Conservation (phyloP, 768 basidiomycete genomes). For the Calvatia gigantea region DNA sequence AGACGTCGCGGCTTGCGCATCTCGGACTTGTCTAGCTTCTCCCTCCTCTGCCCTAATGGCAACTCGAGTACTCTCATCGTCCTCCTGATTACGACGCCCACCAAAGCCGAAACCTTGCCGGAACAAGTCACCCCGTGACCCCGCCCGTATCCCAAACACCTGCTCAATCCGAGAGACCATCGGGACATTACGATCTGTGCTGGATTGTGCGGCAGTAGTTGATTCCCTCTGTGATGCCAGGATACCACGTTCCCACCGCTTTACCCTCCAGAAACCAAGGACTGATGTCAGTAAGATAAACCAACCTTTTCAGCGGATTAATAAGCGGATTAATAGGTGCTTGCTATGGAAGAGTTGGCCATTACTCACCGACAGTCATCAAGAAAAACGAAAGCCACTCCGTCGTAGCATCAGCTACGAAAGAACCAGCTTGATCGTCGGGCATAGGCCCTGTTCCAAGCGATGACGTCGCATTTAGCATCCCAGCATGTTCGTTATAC, state of each 20-base stretch:
- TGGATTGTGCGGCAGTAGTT: conserved; percentile 15
- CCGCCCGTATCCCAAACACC: conserved; percentile 35
- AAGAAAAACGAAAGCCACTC: conserved; percentile 96
- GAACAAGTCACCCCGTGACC: conserved; percentile 38
- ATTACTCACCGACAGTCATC: conserved; percentile 73
- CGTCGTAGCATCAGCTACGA: conserved; percentile 66
- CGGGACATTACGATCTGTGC: conserved; percentile 18
- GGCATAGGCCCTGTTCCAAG: conserved; percentile 22
- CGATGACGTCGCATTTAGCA: conserved; percentile 23
- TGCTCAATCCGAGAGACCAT: conserved; percentile 36
- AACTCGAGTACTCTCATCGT: conserved; percentile 24
- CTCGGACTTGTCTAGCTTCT: conserved; percentile 15
- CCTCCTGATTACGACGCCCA: conserved; percentile 21
- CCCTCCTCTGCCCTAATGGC: conserved; percentile 29
- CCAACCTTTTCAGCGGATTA: conserved; percentile 22
- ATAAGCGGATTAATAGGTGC: background rate
- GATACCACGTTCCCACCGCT: conserved; percentile 82
- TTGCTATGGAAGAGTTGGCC: background rate
- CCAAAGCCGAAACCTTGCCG: conserved; percentile 44
- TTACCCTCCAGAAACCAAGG: conserved; percentile 87
- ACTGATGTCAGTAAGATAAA: conserved; percentile 76
- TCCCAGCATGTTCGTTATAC: conserved; percentile 26
- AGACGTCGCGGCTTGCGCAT: conserved; percentile 29
- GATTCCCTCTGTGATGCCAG: conserved; percentile 49
- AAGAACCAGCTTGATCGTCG: conserved; percentile 33